Conservation (phyloP, 345 rosid species). For the Euphorbia lathyris region DNA sequence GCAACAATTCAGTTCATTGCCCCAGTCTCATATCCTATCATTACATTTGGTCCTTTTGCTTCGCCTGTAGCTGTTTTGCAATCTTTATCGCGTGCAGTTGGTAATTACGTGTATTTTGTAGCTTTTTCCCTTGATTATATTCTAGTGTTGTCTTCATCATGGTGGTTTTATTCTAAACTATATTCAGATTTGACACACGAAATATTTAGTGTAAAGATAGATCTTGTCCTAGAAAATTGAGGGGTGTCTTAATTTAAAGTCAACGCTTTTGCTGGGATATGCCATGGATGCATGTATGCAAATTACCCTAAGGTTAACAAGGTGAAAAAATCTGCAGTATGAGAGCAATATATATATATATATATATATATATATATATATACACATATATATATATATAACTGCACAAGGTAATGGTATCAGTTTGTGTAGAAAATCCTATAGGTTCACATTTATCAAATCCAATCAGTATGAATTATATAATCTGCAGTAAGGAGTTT, state of each 20-base stretch:
- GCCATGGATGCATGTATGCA: not conserved
- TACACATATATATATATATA: too few species aligned
- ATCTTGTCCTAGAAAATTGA: not conserved
- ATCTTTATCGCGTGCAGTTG: constrained; percentile 73
- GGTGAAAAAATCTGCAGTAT: not conserved
- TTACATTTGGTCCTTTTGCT: constrained; percentile 81
- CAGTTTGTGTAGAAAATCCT: not conserved
- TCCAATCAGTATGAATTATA: not conserved
- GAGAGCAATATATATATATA: too few species aligned
- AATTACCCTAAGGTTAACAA: not conserved
- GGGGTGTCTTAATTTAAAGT: not conserved
- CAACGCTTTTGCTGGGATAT: not conserved
- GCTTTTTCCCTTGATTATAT: constrained; percentile 1
- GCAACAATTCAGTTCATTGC: constrained; percentile 48
- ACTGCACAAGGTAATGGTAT: not conserved
- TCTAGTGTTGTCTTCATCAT: not conserved
- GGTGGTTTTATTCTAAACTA: too few species aligned
- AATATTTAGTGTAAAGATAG: not conserved
- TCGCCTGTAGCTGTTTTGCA: constrained; percentile 68
- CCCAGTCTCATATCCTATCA: constrained; percentile 62
- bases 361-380: too few species aligned
- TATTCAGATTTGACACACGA: not conserved
- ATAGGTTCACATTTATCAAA: not conserved
- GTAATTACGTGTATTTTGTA: constrained; percentile 36
- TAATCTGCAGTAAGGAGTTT: not conserved